Evolutionary conservation across 306 rosid species (phyloP).

Genomic region (Casuarina cunninghamiana): DNA sequence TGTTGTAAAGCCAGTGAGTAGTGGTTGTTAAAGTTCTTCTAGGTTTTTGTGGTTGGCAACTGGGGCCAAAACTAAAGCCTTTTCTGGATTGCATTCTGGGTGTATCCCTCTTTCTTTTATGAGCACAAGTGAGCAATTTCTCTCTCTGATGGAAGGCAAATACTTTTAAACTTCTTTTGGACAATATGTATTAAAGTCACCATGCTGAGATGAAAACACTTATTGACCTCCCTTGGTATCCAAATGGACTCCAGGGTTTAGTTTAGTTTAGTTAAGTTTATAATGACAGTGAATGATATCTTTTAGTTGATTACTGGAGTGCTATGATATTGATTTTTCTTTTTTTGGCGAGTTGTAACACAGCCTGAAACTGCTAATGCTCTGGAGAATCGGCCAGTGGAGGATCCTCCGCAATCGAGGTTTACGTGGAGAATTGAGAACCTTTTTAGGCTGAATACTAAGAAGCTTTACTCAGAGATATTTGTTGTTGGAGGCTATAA

Average conservation of each 20-base stretch:
- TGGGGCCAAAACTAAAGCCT: not conserved
- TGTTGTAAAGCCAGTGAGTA: slow-evolving; percentile 5
- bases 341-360: slow-evolving; percentile 51
- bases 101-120: not conserved
- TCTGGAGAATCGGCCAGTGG: slow-evolving; percentile 71
- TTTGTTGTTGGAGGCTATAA: slow-evolving; percentile 77
- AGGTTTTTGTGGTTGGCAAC: slow-evolving; percentile 19
- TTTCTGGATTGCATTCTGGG: not conserved
- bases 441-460: slow-evolving; percentile 65
- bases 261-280: not conserved
- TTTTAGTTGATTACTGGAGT: slow-evolving; percentile 19
- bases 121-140: not conserved
- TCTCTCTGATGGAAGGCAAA: not conserved
- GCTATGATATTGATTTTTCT: slow-evolving; percentile 19
- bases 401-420: slow-evolving; percentile 72
- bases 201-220: not conserved
- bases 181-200: not conserved
- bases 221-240: not conserved
- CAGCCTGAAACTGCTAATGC: slow-evolving; percentile 66
- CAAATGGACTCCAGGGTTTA: slow-evolving; percentile 5
- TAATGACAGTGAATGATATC: not conserved
- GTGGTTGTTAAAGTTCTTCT: slow-evolving; percentile 3
- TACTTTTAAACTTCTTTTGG: not conserved
- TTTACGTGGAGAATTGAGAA: slow-evolving; percentile 84
- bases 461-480: slow-evolving; percentile 75